phyloP scores from a whole-genome alignment of 768 basidiomycete genomes.

The Scleroderma citrinum region DNA sequence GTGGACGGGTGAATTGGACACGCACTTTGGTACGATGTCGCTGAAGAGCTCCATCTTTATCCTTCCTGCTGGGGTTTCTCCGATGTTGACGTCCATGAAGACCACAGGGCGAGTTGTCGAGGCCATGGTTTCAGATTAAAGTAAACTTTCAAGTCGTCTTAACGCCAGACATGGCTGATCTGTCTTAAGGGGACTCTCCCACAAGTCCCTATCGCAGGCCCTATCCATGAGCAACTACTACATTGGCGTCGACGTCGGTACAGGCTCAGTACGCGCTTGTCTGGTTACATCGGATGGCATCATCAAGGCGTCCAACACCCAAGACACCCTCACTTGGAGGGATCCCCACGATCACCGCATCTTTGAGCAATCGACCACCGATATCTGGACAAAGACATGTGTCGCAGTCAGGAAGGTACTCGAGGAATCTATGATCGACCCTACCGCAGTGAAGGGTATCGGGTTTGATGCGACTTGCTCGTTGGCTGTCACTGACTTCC shows the following conservation, averaged over 20 bases:
- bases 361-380: conserved; percentile 90
- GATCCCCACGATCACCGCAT: conserved; percentile 81
- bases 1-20: not conserved
- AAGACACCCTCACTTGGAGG: conserved; percentile 81
- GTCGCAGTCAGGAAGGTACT: conserved; percentile 60
- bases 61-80: conserved; percentile 91
- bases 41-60: conserved; percentile 98
- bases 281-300: conserved; percentile 66
- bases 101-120: conserved; percentile 73
- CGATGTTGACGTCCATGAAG: conserved; percentile 96
- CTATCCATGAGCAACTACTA: conserved; percentile 44
- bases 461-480: conserved; percentile 98
- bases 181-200: not conserved
- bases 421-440: conserved; percentile 45
- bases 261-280: conserved; percentile 86
- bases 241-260: conserved; percentile 83
- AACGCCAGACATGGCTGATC: too few relatives aligned
- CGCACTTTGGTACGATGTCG: conserved; percentile 92
- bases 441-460: conserved; percentile 70
- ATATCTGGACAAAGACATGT: conserved; percentile 79
- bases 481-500: conserved; percentile 72
- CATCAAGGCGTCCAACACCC: conserved; percentile 72
- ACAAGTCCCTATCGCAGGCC: not conserved
- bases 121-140: conserved; percentile 29
- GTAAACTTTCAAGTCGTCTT: too few relatives aligned